phyloP scores from a whole-genome alignment of 768 basidiomycete genomes.

The Leucosporidium yakuticum region DNA sequence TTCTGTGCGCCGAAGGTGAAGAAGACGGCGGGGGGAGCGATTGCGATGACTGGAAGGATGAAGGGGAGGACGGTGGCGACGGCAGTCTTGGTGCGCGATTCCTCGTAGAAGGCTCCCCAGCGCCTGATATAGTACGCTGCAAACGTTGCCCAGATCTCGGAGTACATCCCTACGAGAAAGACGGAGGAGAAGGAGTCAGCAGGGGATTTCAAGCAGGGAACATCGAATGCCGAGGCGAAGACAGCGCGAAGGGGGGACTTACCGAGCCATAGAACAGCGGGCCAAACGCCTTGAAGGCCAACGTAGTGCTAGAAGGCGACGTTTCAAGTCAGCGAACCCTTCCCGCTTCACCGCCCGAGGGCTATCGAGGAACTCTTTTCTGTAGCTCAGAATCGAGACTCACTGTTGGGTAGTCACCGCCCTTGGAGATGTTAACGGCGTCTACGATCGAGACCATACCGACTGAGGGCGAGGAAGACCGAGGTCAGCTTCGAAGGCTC shows the following conservation, averaged over 20 bases:
- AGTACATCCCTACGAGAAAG: slow-evolving; percentile 4
- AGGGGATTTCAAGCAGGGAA: too few relatives aligned
- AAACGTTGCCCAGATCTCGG: slow-evolving; percentile 18
- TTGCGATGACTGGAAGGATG: background rate
- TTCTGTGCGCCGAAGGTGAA: background rate
- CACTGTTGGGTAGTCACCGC: too few relatives aligned
- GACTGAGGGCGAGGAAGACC: background rate
- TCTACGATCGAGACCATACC: slow-evolving; percentile 6
- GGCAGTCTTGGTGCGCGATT: background rate
- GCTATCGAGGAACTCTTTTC: too few relatives aligned
- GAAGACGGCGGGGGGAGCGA: background rate
- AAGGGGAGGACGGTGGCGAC: slow-evolving; percentile 2
- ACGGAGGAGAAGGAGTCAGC: too few relatives aligned
- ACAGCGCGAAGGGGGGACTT: too few relatives aligned
- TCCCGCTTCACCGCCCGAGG: too few relatives aligned
- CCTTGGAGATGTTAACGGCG: slow-evolving; percentile 1
- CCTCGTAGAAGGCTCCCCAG: slow-evolving; percentile 11
- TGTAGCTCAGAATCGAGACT: background rate
- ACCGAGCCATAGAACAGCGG: background rate
- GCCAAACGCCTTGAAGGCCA: background rate
- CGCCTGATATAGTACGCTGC: slow-evolving; percentile 18
- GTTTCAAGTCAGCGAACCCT: too few relatives aligned
- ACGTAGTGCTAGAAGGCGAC: background rate
- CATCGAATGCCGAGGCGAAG: too few relatives aligned
- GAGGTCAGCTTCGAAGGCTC: too few relatives aligned